Base-by-base conservation (phyloP, 1,284 basidiomycete species). In the Wallemia mellicola region DNA sequence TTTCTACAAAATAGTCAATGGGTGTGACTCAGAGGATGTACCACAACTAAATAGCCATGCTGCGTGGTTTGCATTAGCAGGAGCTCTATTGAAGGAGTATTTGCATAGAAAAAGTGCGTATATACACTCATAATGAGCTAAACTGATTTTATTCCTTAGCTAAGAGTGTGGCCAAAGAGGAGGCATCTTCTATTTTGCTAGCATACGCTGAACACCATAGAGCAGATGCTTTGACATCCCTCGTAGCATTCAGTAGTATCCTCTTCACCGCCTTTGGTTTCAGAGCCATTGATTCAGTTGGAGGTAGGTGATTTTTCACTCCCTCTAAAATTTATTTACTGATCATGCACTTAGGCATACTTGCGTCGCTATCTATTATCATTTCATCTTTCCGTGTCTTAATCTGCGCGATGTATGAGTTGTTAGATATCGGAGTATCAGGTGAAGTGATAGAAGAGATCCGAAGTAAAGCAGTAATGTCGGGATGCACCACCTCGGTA, bases 191-290 rank as follows among this genome's bases (percentile, higher is more conserved):
- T 24, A 59, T 54, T 26, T 26, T 55, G 24, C 27, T 60, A 58
- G 68, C 68, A 0, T 68, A 68, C 55, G 68, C 68, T 1, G 57
- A 67, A 22, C 68, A 70, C 60, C 68, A 70, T 57, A 64, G 68
- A 2, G 64, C 63, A 28, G 68, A 70, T 58, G 60, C 60, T 14
- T 59, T 59, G 28, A 33, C 59, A 25, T 59, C 59, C 32, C 55
- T 61, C 24, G 58, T 61, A 1, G 60, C 60, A 7, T 55, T 61
- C 26, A 24, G 57, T 24, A 56, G 58, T 1, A 61, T 61, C 22
- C 54, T 58, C 63, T 66, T 66, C 2, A 60, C 62, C 2, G 67
- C 64, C 62, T 59, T 65, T 3, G 68, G 68, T 1, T 66, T 67
- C 58, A 64, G 65, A 32, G 64, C 68, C 3, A 63, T 69, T 26